Evolutionary conservation across 2,329 filamentous ascomycete species (phyloP), one percentile per base, ranked within the genome.

Genomic region (Ceratocystis colombiana): DNA sequence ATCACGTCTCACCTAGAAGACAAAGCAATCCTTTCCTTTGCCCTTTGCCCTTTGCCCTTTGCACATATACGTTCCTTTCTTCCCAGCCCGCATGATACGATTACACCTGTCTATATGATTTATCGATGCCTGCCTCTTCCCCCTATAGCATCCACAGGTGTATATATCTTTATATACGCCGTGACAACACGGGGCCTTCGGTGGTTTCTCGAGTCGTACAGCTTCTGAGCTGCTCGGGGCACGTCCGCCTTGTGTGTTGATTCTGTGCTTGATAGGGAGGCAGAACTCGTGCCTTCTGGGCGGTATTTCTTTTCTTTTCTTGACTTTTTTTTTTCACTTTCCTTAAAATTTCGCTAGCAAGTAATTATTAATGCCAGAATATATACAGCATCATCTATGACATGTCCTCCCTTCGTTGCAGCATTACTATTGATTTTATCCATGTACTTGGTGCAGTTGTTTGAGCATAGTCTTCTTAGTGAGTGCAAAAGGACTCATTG

Each of bases 281-380:
- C 37, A 12, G 10, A 41, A 15, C 12, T 15, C 37, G 37, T 41
- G 37, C 3, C 10, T 15, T 41, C 1, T 41, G 37, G 25, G 20
- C 5, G 48, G 25, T 25, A 25, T 53, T 10, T 53, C 20, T 22
- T 22, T 61, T 30, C 10, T 3, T 48, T 33, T 33, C 5, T 33
- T 5, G 28, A 30, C 6, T 37, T 5, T 17, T 20, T 28, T 17
- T 33, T 17, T 37, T 33, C 25, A 62, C 61, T 46, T 22, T 62
- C 61, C 61, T 62, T 62, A 44, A 62, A 30, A 62, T 48, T 17
- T 62, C 17, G 30, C 45, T n/a, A 48, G 61, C 22, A 62, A 12
- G 59, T 62, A 62, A 62, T 62, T 10, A 59, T 59, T 59, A 59
- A 59, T 59, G 7, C 15, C 30, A 20, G 30, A 37, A 62, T 62